Base-by-base conservation (phyloP, 2,329 filamentous ascomycete species). In the Ceratocystis lukuohia region DNA sequence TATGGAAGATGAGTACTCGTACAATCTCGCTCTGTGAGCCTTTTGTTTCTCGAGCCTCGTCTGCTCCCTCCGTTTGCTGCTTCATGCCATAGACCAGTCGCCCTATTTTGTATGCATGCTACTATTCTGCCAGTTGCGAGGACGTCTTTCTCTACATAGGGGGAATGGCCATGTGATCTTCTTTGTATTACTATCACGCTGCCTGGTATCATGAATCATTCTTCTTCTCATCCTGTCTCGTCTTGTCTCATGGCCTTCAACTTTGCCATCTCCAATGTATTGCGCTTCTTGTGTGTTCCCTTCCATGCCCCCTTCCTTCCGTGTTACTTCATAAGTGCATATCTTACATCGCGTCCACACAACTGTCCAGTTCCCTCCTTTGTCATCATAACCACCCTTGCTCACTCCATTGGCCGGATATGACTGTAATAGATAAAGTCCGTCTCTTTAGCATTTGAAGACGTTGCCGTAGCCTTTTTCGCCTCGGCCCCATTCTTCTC, bases 1-100 rank as follows among this genome's bases (percentile, higher is more conserved):
- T 71, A 87, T 88, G 82, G 85, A 88, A 77, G 85, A 87, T 71
- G 85, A 88, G 75, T 88, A 87, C 71, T 81, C 84, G 61, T 88
- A 88, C 75, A 87, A 86, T 74, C 75, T 88, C 70, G 80, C 84
- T 68, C 77, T 88, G 69, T 86, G 74, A 76, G 66, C 25, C 61
- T 53, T 48, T 61, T 56, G 7, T 64, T 64, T 15, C 37, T 41
- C 37, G 37, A 12, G 37, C 37, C 37, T 41, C 37, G 37, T 41
- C 37, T 12, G 10, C 45, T 53, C 25, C 53, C 28, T 15, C 10
- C 30, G 10, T 57, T 17, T 17, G 28, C 3, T 33, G 12, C 53
- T 57, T 30, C 22, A 30, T 15, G 53, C 28, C 53, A 30, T 22
- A 33, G 17, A 12, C 28, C 53, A 15, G 28, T 3, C 28, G 22